Percentiles rank a stretch among this genome's conserved stretches.
Conservation (phyloP, 2,329 filamentous ascomycete genomes). For the Chrysoporthe puriensis region DNA sequence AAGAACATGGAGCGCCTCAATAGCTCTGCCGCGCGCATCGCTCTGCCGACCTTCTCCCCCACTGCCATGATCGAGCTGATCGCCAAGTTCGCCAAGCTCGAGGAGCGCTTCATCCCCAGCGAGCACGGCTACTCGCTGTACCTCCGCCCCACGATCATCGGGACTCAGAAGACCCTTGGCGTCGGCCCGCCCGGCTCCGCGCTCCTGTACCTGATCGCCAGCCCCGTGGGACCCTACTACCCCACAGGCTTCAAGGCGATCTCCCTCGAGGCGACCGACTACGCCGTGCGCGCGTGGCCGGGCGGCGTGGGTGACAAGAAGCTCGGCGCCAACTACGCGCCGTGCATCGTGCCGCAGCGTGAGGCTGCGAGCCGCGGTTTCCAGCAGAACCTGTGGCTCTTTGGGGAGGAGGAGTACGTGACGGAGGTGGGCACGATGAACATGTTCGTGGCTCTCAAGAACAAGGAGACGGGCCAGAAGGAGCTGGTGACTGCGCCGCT, state of each 20-base stretch:
- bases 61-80: slow-evolving; percentile 80
- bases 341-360: slow-evolving; percentile 94
- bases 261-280: slow-evolving; percentile 92
- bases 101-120: slow-evolving; percentile 87
- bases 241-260: slow-evolving; percentile 98
- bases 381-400: slow-evolving; percentile 98
- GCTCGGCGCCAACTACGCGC: slow-evolving; percentile 98
- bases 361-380: slow-evolving; percentile 89
- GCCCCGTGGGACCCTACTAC: slow-evolving; percentile 96
- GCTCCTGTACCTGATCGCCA: slow-evolving; percentile 92
- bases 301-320: slow-evolving; percentile 98
- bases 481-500: slow-evolving; percentile 94
- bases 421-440: slow-evolving; percentile 99
- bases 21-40: slow-evolving; percentile 87
- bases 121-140: slow-evolving; percentile 91
- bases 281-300: slow-evolving; percentile 96
- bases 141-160: slow-evolving; percentile 94
- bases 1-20: slow-evolving; percentile 97
- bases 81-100: slow-evolving; percentile 75
- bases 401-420: slow-evolving; percentile 91
- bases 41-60: slow-evolving; percentile 82
- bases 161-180: slow-evolving; percentile 91
- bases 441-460: slow-evolving; percentile 84
- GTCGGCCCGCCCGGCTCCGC: slow-evolving; percentile 91
- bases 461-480: slow-evolving; percentile 86